Evolutionary conservation across 768 basidiomycete genomes (phyloP).

Genomic region (Trametes cubensis): DNA sequence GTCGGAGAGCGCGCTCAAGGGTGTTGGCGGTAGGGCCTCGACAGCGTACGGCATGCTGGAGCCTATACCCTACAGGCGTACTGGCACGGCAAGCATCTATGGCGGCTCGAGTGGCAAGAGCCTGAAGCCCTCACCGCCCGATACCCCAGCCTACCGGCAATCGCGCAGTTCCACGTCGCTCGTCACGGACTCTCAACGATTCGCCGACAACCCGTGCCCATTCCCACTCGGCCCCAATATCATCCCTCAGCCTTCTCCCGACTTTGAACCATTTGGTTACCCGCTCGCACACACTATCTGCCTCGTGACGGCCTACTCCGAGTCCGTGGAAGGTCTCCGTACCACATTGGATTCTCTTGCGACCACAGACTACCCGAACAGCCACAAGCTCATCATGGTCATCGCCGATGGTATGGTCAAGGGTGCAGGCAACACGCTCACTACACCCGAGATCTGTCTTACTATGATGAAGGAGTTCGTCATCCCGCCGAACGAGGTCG

Average conservation of each 20-base stretch:
- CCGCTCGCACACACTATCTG: slow-evolving; percentile 93
- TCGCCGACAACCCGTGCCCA: slow-evolving; percentile 77
- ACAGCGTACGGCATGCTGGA: slow-evolving; percentile 73
- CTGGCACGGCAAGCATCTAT: slow-evolving; percentile 41
- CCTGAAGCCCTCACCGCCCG: slow-evolving; percentile 67
- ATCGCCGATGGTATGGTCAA: slow-evolving; percentile 99
- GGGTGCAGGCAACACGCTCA: slow-evolving; percentile 85
- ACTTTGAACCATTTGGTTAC: slow-evolving; percentile 95
- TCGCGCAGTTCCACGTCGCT: slow-evolving; percentile 87
- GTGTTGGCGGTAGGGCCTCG: slow-evolving; percentile 50
- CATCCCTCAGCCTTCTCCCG: slow-evolving; percentile 88
- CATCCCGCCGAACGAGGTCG: slow-evolving; percentile 78
- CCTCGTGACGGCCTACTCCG: slow-evolving; percentile 97
- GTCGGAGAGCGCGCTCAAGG: slow-evolving; percentile 59
- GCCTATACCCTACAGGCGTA: slow-evolving; percentile 60
- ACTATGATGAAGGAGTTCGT: slow-evolving; percentile 98
- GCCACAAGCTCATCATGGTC: slow-evolving; percentile 93
- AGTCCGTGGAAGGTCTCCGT: slow-evolving; percentile 92
- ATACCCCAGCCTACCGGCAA: slow-evolving; percentile 67
- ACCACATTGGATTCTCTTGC: slow-evolving; percentile 98
- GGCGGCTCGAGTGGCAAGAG: slow-evolving; percentile 36
- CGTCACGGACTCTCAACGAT: slow-evolving; percentile 51
- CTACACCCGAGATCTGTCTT: slow-evolving; percentile 93
- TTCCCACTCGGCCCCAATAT: slow-evolving; percentile 87
- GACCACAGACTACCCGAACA: slow-evolving; percentile 98